Conservation (phyloP, 768 basidiomycete genomes). For the Amanita inopinata region DNA sequence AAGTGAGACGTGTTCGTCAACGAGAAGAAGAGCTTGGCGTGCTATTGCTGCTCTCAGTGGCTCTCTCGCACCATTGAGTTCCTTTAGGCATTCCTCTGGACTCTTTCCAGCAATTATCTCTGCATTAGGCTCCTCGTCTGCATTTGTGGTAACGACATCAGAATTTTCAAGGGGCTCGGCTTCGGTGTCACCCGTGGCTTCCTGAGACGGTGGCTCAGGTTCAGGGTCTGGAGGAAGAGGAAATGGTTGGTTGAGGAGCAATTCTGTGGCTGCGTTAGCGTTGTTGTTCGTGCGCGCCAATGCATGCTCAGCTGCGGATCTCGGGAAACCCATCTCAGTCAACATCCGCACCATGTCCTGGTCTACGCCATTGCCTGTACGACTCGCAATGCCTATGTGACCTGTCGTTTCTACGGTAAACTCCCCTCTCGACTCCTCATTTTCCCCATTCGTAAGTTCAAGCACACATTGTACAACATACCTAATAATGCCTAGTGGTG, state of each 20-base stretch:
- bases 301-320: conserved; percentile 80
- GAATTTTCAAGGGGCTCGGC: conserved; percentile 13
- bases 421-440: conserved; percentile 57
- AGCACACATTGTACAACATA: conserved; percentile 70
- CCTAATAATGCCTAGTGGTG: conserved; percentile 67
- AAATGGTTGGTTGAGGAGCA: conserved; percentile 75
- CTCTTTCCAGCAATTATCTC: conserved; percentile 29
- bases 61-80: conserved; percentile 58
- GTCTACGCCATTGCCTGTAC: conserved; percentile 42
- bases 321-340: conserved; percentile 94
- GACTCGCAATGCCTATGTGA: conserved; percentile 13
- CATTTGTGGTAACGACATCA: conserved; percentile 18
- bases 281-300: conserved; percentile 82
- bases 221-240: conserved; percentile 63
- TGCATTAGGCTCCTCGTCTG: conserved; percentile 4
- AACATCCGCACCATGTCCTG: conserved; percentile 75
- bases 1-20: conserved; percentile 81
- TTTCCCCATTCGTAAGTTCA: conserved; percentile 73
- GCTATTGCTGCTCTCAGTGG: conserved; percentile 56
- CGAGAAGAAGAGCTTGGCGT: conserved; percentile 60
- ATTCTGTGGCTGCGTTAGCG: conserved; percentile 78
- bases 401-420: conserved; percentile 25
- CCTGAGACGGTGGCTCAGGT: conserved; percentile 22
- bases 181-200: conserved; percentile 10
- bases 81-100: conserved; percentile 53